phyloP scores from a whole-genome alignment of 2,329 filamentous ascomycete genomes.

The Venturia effusa region DNA sequence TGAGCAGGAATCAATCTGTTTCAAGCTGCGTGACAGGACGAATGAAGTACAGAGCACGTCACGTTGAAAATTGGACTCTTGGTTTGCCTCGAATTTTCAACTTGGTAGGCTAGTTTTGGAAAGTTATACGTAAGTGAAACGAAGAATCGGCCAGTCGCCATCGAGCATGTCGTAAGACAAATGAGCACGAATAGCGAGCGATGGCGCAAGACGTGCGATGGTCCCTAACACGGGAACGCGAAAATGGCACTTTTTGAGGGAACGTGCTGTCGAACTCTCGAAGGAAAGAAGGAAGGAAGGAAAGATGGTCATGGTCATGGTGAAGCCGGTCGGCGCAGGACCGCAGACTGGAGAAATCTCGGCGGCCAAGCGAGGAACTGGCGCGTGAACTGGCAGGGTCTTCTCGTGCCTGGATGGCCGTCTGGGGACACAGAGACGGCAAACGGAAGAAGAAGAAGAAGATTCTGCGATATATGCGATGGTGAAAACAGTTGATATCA shows the following conservation, averaged over 20 bases:
- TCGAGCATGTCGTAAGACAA: background rate
- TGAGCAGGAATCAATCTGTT: background rate
- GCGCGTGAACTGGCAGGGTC: background rate
- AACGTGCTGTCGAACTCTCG: background rate
- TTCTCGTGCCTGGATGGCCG: background rate
- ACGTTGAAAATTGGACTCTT: background rate
- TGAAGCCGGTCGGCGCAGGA: too few species aligned
- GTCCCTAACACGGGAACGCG: background rate
- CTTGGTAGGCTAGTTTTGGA: conserved; percentile 1
- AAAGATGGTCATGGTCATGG: background rate
- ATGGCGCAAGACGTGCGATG: background rate
- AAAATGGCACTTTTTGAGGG: background rate
- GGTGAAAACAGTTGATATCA: background rate
- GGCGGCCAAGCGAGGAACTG: background rate
- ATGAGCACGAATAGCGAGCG: background rate
- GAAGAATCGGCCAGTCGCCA: background rate
- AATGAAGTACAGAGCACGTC: background rate
- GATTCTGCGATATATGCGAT: background rate
- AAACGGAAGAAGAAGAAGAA: too few species aligned
- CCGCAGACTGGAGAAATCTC: background rate
- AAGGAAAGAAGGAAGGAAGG: too few species aligned
- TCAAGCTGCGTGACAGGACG: background rate
- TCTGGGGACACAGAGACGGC: background rate
- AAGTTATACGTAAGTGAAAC: background rate
- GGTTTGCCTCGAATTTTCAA: conserved; percentile 2